Percentiles rank a stretch among this genome's conserved stretches.
Evolutionary conservation across 257 asterid genomes (phyloP).

Genomic region (Scutellaria barbata): DNA sequence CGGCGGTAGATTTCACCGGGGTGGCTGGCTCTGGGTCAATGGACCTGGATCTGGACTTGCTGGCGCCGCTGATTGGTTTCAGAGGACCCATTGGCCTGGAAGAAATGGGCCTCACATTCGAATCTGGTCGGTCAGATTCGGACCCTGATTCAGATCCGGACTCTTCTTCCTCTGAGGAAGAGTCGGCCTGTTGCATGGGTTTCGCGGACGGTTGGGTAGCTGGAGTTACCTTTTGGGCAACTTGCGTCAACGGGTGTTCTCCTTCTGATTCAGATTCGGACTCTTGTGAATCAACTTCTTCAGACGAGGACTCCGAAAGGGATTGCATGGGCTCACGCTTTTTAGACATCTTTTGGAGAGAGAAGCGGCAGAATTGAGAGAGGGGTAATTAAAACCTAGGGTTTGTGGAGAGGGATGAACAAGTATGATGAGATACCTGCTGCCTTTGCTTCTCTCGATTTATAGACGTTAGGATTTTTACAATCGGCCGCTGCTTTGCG

Average conservation of each 20-base stretch:
- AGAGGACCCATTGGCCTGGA: slow-evolving; percentile 41
- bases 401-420: background rate
- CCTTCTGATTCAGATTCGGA: slow-evolving; percentile 47
- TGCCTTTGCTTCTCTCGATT: no score
- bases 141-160: slow-evolving; percentile 51
- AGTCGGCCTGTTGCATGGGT: background rate
- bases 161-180: slow-evolving; percentile 48
- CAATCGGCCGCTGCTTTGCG: no score
- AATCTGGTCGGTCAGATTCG: slow-evolving; percentile 38
- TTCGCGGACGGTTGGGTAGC: slow-evolving; percentile 16
- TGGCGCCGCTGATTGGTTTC: slow-evolving; percentile 34
- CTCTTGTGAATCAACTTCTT: slow-evolving; percentile 36
- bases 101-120: slow-evolving; percentile 37
- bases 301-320: slow-evolving; percentile 47
- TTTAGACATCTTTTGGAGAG: slow-evolving; percentile 39
- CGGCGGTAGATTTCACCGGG: slow-evolving; percentile 34
- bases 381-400: background rate
- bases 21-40: slow-evolving; percentile 31
- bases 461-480: no score
- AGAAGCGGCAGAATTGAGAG: background rate
- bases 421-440: background rate
- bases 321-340: slow-evolving; percentile 36
- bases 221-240: slow-evolving; percentile 31
- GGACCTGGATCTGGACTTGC: slow-evolving; percentile 43
- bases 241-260: background rate